Percentiles rank a stretch among this genome's conserved stretches.
phyloP scores from a whole-genome alignment of 2,329 filamentous ascomycete species.

The Colletotrichum eleusines region DNA sequence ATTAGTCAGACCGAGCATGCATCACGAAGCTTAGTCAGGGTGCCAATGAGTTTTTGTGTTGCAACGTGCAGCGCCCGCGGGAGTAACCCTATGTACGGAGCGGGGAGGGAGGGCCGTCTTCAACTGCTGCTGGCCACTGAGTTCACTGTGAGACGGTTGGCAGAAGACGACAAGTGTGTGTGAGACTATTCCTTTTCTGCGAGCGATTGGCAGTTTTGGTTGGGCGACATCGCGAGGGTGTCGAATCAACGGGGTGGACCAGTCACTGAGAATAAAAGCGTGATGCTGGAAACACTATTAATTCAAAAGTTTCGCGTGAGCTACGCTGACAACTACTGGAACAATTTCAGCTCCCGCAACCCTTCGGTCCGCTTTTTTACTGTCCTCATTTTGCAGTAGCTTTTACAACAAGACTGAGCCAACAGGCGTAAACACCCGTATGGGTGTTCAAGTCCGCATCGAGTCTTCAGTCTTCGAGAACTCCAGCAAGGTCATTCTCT shows the following conservation, averaged over 20 bases:
- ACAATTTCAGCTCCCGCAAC: too few relatives aligned
- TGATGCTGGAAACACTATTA: too few relatives aligned
- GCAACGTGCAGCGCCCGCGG: neutral
- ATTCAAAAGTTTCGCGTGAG: too few relatives aligned
- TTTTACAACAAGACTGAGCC: too few relatives aligned
- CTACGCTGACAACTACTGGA: too few relatives aligned
- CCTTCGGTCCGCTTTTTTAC: too few relatives aligned
- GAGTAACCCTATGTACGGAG: neutral
- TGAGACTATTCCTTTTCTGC: neutral
- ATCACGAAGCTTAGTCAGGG: neutral
- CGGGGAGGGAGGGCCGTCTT: neutral
- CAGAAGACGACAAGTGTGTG: neutral
- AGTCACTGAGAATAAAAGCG: too few relatives aligned
- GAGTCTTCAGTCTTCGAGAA: too few relatives aligned
- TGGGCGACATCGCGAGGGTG: neutral
- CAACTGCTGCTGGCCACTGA: neutral
- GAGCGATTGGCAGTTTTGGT: neutral
- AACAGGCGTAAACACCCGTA: too few relatives aligned
- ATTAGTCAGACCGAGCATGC: neutral
- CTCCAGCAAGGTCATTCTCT: too few relatives aligned
- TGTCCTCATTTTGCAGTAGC: too few relatives aligned
- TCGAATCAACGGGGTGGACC: neutral
- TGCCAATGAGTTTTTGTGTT: neutral
- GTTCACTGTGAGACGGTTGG: neutral
- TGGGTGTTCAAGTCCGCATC: too few relatives aligned